phyloP scores from a whole-genome alignment of 306 rosid genomes.

The Abrus pulchellus region DNA sequence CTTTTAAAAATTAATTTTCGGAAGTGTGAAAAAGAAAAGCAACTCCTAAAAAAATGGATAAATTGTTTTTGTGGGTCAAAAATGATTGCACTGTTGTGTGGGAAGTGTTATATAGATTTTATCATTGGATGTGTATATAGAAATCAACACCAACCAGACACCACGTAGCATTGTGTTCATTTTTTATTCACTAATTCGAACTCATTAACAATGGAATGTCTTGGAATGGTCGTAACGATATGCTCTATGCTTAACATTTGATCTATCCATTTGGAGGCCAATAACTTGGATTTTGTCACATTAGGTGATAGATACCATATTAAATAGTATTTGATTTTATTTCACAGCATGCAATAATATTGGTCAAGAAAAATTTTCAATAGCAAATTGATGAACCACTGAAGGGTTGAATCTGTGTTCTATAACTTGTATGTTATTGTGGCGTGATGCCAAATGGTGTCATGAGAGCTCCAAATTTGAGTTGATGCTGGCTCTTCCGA shows the following conservation, averaged over 20 bases:
- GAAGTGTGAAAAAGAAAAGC: no score
- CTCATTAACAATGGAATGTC: not conserved
- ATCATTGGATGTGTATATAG: slow-evolving; percentile 34
- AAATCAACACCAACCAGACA: not conserved
- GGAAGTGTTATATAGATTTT: slow-evolving; percentile 33
- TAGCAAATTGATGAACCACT: not conserved
- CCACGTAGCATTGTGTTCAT: not conserved
- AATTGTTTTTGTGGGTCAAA: not conserved
- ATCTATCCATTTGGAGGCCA: not conserved
- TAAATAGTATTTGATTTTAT: not conserved
- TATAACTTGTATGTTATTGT: not conserved
- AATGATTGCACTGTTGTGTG: not conserved
- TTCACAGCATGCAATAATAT: not conserved
- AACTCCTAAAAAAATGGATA: no score
- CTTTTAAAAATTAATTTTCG: no score
- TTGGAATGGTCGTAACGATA: slow-evolving; percentile 15
- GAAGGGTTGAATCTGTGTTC: not conserved
- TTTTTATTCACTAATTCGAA: not conserved
- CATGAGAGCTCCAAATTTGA: not conserved
- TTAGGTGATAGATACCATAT: not conserved
- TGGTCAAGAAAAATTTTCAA: not conserved
- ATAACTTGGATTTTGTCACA: slow-evolving; percentile 6
- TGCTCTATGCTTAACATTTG: not conserved
- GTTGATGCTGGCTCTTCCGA: not conserved
- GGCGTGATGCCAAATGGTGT: slow-evolving; percentile 10